These are phyloP conservation scores for Suillus tomentosus DNA, from an alignment of 768 basidiomycete species.

Conservation along the genomic window DNA sequence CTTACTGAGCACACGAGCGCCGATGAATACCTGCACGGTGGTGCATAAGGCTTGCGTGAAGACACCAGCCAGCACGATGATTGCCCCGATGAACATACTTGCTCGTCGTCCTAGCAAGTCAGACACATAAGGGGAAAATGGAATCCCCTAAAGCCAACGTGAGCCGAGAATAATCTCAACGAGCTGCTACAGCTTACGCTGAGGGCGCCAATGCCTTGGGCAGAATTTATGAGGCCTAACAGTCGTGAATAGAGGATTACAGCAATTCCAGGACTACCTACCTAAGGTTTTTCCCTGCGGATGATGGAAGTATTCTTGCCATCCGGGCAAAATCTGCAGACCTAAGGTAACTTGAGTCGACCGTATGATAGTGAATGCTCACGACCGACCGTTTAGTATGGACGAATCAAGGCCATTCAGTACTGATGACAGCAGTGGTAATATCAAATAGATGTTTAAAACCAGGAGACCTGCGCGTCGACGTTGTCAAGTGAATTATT, in stretches of 20 bases:
- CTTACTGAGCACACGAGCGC: slow-evolving; percentile 48
- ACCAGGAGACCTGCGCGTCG: slow-evolving; percentile 49
- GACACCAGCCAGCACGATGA: slow-evolving; percentile 67
- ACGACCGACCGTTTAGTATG: slow-evolving; percentile 52
- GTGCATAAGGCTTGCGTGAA: slow-evolving; percentile 52
- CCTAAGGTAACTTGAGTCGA: slow-evolving; percentile 44
- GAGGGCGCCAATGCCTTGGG: slow-evolving; percentile 61
- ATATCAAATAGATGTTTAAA: slow-evolving; percentile 57
- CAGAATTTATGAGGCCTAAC: slow-evolving; percentile 65
- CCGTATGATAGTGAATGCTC: slow-evolving; percentile 13
- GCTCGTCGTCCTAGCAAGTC: slow-evolving; percentile 63
- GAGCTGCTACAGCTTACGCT: slow-evolving; percentile 33
- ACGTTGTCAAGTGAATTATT: background rate
- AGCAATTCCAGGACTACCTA: slow-evolving; percentile 19
- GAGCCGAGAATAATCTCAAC: background rate
- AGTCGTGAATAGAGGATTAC: slow-evolving; percentile 1
- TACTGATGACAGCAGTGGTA: slow-evolving; percentile 65
- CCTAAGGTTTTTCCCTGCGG: slow-evolving; percentile 57
- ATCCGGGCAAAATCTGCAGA: slow-evolving; percentile 66
- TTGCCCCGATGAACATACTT: slow-evolving; percentile 59
- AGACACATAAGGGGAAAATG: slow-evolving; percentile 61
- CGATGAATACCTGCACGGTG: slow-evolving; percentile 54
- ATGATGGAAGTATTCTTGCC: slow-evolving; percentile 56
- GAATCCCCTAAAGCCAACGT: slow-evolving; percentile 46
- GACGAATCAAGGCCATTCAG: slow-evolving; percentile 73